Evolutionary conservation across 1,284 basidiomycete genomes (phyloP), one percentile per base, ranked within the genome.

Genomic region (Ustilago curta): DNA sequence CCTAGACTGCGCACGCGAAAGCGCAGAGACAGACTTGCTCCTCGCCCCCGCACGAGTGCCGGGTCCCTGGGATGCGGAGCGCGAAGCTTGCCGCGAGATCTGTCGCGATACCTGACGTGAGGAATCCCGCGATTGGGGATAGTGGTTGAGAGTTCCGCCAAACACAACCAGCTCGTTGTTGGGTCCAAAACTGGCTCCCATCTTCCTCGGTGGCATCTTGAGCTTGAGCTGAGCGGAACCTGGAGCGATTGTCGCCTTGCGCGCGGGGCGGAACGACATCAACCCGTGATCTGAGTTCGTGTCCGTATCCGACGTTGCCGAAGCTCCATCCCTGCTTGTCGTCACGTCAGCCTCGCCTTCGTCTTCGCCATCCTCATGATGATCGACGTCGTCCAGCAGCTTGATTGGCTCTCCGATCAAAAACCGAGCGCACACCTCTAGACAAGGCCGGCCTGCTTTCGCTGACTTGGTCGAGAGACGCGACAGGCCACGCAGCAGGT

Each of bases 391-490:
- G n/a, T 65, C 69, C 7, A 80, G 64, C 51, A 57, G 59, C 48
- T 69, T 72, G 53, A 79, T 68, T n/a, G 70, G 66, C 42, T 78
- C 77, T n/a, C 80, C 78, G 7, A 72, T 67, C 57, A 81, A 44
- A 51, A 81, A 81, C 11, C 66, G 67, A 4, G 78, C 63, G 31
- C 79, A 79, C 18, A 68, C 43, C 63, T 79, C 80, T 21, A 80
- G 31, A 50, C 80, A 72, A 7, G 76, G 73, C 27, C 56, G 53
- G 5, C 64, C 54, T 25, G 44, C 25, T 29, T 58, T 51, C 4
- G 76, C 70, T 29, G 70, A 50, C 29, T 59, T 59, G 48, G 27
- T 64, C 45, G 78, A 64, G 5, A 80, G 56, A 12, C 76, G 45
- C 23, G 62, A 40, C 42, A 79, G 31, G 1, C 67, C 66, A 1